Percentiles rank a stretch among this genome's conserved stretches.
These are phyloP conservation scores for Betula pendula DNA, from an alignment of 306 rosid genomes.

Conservation along the genomic window DNA sequence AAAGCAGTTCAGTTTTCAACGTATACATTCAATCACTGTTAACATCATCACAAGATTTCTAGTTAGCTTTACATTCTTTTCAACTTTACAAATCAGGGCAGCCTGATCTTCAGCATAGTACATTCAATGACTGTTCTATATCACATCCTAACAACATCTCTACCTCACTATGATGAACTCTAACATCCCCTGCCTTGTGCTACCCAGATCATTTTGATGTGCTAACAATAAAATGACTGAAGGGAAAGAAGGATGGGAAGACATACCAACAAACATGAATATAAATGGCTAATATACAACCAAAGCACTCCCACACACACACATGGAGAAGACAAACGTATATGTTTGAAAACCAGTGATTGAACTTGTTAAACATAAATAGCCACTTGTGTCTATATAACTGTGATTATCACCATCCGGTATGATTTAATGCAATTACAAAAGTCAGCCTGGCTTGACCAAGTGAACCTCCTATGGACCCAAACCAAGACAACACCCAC, in stretches of 20 bases:
- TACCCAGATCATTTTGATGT: not conserved
- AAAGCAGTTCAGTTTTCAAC: not conserved
- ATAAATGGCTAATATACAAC: not conserved
- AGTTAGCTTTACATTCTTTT: not conserved
- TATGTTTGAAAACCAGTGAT: not conserved
- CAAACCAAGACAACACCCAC: not conserved
- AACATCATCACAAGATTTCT: not conserved
- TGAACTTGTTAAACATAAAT: not conserved
- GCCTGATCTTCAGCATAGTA: not conserved
- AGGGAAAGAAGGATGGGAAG: not conserved
- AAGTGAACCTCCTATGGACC: not conserved
- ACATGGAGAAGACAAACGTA: not conserved
- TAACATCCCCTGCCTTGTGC: not conserved
- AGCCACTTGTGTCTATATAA: not conserved
- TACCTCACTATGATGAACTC: not conserved
- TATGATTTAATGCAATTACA: not conserved
- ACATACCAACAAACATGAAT: not conserved
- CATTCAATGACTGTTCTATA: not conserved
- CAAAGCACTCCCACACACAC: not conserved
- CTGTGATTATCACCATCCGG: not conserved
- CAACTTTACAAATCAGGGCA: not conserved
- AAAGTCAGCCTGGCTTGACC: not conserved
- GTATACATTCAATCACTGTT: not conserved
- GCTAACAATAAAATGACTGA: not conserved
- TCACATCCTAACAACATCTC: constrained; percentile 9